Evolutionary conservation across 805 yeast genomes (phyloP).

Genomic region (Candida germanica): DNA sequence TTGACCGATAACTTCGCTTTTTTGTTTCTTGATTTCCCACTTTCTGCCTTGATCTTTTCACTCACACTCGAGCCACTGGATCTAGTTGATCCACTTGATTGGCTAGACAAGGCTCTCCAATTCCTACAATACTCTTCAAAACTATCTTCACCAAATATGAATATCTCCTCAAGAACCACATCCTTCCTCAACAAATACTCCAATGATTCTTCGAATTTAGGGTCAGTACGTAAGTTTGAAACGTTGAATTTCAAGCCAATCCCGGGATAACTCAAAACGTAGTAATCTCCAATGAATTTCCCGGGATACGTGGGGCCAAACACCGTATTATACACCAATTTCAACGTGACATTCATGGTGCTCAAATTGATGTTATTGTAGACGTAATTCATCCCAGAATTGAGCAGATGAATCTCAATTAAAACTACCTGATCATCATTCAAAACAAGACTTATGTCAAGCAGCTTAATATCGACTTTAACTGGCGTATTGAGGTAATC

Average conservation of each 20-base stretch:
- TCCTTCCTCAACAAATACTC: slow-evolving; percentile 32
- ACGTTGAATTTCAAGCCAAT: slow-evolving; percentile 46
- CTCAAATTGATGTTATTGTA: slow-evolving; percentile 34
- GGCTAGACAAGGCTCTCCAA: neutral
- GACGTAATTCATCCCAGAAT: slow-evolving; percentile 1
- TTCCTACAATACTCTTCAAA: slow-evolving; percentile 23
- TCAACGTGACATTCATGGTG: slow-evolving; percentile 24
- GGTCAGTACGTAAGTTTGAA: neutral
- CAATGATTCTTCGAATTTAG: slow-evolving; percentile 16
- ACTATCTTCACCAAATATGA: slow-evolving; percentile 39
- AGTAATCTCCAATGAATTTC: slow-evolving; percentile 23
- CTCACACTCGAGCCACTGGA: neutral
- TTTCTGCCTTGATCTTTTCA: slow-evolving; percentile 1
- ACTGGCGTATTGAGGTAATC: slow-evolving; percentile 32
- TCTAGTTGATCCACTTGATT: neutral
- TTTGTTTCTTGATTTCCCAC: neutral
- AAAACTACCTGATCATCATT: slow-evolving; percentile 22
- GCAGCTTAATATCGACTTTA: slow-evolving; percentile 7
- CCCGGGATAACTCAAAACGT: slow-evolving; percentile 55
- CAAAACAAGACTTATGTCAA: slow-evolving; percentile 27
- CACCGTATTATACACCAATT: slow-evolving; percentile 49
- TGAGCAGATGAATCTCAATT: slow-evolving; percentile 23
- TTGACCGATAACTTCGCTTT: slow-evolving; percentile 9
- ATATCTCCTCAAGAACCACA: slow-evolving; percentile 35
- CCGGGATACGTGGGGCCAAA: slow-evolving; percentile 69